Conservation (phyloP, 2,329 filamentous ascomycete genomes). For the Aspergillus intermedius region DNA sequence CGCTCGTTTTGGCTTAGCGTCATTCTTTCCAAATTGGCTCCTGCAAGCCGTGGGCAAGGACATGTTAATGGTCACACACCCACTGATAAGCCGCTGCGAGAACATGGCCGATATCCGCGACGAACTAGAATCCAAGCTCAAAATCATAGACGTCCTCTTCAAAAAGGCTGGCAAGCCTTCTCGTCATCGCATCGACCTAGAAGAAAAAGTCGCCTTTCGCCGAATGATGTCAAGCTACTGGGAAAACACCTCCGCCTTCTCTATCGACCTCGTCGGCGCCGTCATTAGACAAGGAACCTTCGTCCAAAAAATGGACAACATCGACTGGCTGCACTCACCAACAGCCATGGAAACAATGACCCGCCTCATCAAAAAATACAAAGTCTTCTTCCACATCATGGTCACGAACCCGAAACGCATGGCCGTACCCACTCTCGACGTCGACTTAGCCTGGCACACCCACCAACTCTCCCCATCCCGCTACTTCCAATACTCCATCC, state of each 20-base stretch:
- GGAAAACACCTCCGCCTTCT: slow-evolving; percentile 35
- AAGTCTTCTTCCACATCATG: slow-evolving; percentile 40
- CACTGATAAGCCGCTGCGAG: slow-evolving; percentile 19
- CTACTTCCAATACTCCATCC: slow-evolving; percentile 57
- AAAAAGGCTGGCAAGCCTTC: neutral
- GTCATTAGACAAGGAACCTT: slow-evolving; percentile 41
- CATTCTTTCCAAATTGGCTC: slow-evolving; percentile 54
- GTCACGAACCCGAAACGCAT: slow-evolving; percentile 26
- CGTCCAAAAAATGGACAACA: slow-evolving; percentile 58
- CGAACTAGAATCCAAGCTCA: slow-evolving; percentile 40
- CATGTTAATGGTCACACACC: slow-evolving; percentile 37
- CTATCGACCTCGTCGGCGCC: slow-evolving; percentile 36
- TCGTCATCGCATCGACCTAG: slow-evolving; percentile 4
- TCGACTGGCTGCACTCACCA: slow-evolving; percentile 74
- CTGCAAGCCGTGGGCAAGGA: slow-evolving; percentile 43
- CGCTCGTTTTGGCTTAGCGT: slow-evolving; percentile 10
- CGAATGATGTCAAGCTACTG: slow-evolving; percentile 41
- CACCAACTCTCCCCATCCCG: slow-evolving; percentile 61
- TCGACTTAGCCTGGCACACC: slow-evolving; percentile 53
- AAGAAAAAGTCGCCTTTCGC: slow-evolving; percentile 27
- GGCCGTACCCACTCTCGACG: slow-evolving; percentile 32
- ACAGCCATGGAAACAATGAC: slow-evolving; percentile 56
- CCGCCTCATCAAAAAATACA: slow-evolving; percentile 54
- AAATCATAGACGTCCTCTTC: neutral
- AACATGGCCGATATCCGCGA: slow-evolving; percentile 49